phyloP scores from a whole-genome alignment of 495 filamentous ascomycete genomes.

The Articulospora tetracladia region DNA sequence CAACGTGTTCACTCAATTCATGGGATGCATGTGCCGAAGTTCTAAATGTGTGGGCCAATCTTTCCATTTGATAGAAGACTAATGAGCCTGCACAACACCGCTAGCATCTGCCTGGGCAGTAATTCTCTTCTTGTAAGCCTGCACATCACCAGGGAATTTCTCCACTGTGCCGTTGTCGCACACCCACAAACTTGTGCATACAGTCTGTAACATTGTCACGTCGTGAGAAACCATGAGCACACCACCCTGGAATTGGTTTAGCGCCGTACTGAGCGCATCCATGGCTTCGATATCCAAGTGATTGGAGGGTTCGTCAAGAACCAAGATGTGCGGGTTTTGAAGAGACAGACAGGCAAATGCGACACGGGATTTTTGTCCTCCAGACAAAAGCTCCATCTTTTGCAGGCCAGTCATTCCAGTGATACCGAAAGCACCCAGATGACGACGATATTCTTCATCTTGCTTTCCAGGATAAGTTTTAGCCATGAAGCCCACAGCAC shows the following conservation, averaged over 20 bases:
- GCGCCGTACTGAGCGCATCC: conserved; percentile 85
- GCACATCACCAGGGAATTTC: conserved; percentile 92
- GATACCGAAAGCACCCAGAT: conserved; percentile 96
- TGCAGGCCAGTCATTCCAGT: conserved; percentile 96
- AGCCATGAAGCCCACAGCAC: conserved; percentile 92
- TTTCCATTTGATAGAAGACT: no score
- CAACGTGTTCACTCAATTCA: no score
- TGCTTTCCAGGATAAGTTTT: conserved; percentile 84
- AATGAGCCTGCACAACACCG: conserved; percentile 70
- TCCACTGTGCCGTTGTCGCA: conserved; percentile 95
- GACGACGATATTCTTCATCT: conserved; percentile 95
- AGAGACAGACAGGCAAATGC: conserved; percentile 93
- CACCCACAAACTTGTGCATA: conserved; percentile 93
- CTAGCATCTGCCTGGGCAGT: conserved; percentile 80
- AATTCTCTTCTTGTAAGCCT: conserved; percentile 97
- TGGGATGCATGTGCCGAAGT: neutral
- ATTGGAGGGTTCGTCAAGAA: conserved; percentile 97
- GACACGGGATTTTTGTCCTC: conserved; percentile 97
- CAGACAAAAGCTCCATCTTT: conserved; percentile 90
- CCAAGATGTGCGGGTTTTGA: conserved; percentile 92
- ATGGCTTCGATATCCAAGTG: conserved; percentile 99
- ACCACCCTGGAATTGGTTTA: conserved; percentile 85
- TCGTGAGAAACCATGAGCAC: conserved; percentile 99
- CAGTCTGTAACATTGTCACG: conserved; percentile 96
- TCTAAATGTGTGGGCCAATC: neutral